Evolutionary conservation across 2,329 filamentous ascomycete genomes (phyloP).

Genomic region (Fusarium sp.): DNA sequence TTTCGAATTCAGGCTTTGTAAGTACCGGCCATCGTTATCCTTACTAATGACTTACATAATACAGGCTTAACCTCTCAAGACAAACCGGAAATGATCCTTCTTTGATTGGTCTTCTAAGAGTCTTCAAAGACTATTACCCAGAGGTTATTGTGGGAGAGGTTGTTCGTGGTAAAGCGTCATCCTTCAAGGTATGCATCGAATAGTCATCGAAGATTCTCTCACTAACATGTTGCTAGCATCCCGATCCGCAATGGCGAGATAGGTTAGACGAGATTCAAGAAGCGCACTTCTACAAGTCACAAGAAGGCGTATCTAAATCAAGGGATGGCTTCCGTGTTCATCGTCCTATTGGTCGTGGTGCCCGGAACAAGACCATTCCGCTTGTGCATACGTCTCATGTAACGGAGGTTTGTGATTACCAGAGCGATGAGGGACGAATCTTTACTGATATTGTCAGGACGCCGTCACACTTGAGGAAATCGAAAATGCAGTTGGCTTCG

Average conservation of each 20-base stretch:
- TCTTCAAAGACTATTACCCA: constrained; percentile 93
- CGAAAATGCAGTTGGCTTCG: constrained; percentile 75
- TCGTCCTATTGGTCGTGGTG: constrained; percentile 53
- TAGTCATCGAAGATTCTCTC: background rate
- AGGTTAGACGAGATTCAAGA: constrained; percentile 75
- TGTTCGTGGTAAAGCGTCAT: constrained; percentile 68
- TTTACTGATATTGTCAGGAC: constrained; percentile 53
- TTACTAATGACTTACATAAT: constrained; percentile 1
- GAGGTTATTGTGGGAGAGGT: constrained; percentile 84
- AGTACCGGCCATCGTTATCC: constrained; percentile 42
- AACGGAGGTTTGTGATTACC: constrained; percentile 65
- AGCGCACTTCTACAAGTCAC: constrained; percentile 61
- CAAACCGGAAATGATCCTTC: constrained; percentile 78
- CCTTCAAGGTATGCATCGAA: constrained; percentile 63
- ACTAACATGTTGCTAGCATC: constrained; percentile 63
- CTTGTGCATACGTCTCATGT: constrained; percentile 79
- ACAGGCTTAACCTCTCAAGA: constrained; percentile 66
- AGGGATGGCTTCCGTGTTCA: constrained; percentile 71
- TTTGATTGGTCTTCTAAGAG: constrained; percentile 77
- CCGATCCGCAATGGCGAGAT: constrained; percentile 79
- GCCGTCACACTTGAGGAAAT: constrained; percentile 81
- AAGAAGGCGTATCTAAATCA: constrained; percentile 51
- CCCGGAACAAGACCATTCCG: constrained; percentile 64
- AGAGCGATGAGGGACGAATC: background rate
- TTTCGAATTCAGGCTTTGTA: constrained; percentile 83